Conservation (phyloP, 73 alveolate genomes). For the Paramecium sonneborni region DNA sequence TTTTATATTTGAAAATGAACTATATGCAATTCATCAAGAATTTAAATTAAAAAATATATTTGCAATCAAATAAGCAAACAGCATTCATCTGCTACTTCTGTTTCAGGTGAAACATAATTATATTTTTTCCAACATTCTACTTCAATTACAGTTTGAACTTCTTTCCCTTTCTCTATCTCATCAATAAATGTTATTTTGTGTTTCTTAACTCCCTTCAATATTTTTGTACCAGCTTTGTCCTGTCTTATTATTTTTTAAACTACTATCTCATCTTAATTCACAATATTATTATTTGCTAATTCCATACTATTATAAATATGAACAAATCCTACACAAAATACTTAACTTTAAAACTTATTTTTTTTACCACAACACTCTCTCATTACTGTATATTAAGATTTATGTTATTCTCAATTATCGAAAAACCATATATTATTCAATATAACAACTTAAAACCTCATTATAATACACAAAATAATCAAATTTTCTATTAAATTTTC, state of each 20-base stretch:
- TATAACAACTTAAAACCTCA: too few species aligned
- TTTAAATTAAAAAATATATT: not conserved
- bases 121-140: conserved; percentile 26
- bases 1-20: not conserved
- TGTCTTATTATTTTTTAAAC: not conserved
- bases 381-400: too few species aligned
- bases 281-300: not conserved
- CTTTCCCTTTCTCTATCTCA: not conserved
- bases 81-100: conserved; percentile 11
- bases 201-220: not conserved
- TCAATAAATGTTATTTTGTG: conserved; percentile 4
- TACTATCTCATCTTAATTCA: not conserved
- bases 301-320: not conserved
- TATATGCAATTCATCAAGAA: not conserved
- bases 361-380: not conserved
- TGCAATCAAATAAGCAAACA: not conserved
- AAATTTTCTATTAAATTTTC: too few species aligned
- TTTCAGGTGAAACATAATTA: not conserved
- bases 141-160: not conserved
- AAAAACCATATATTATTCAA: too few species aligned
- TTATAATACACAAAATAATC: too few species aligned
- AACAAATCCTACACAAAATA: not conserved
- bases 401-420: too few species aligned
- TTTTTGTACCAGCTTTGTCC: not conserved
- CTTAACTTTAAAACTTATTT: not conserved